These are phyloP conservation scores for Lepidium sativum DNA, from an alignment of 345 rosid species.

Conservation along the genomic window DNA sequence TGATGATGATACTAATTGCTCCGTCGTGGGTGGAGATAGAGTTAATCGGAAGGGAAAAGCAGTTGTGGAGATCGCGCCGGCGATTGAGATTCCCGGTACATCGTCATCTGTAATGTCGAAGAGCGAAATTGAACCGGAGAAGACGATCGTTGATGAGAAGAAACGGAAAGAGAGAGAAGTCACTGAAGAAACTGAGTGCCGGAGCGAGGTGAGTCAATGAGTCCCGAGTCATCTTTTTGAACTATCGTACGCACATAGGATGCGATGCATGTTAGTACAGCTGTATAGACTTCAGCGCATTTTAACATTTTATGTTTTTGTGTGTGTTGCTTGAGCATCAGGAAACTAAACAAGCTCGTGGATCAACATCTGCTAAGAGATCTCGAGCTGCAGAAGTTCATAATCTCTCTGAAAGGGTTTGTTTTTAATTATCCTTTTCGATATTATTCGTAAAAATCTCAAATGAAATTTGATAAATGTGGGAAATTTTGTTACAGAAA, in stretches of 20 bases:
- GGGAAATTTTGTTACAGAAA: constrained; percentile 45
- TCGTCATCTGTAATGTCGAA: constrained; percentile 52
- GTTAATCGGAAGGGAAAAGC: constrained; percentile 11
- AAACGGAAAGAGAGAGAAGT: constrained; percentile 63
- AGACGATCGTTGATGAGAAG: constrained; percentile 34
- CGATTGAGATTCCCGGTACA: constrained; percentile 39
- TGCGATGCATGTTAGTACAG: constrained; percentile 3
- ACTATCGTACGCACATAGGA: constrained; percentile 8
- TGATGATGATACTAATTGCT: not conserved
- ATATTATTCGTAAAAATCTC: constrained; percentile 7
- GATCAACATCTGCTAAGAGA: constrained; percentile 64
- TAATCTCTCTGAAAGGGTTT: constrained; percentile 91
- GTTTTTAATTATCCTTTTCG: not conserved
- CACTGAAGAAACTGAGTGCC: constrained; percentile 40
- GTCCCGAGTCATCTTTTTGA: not conserved
- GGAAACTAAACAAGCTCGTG: constrained; percentile 44
- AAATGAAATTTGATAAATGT: constrained; percentile 26
- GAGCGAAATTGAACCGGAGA: constrained; percentile 38
- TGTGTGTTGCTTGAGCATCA: not conserved
- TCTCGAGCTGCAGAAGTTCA: constrained; percentile 94
- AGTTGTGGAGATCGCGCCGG: not conserved
- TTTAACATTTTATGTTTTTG: not conserved
- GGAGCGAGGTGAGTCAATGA: constrained; percentile 51
- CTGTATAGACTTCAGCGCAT: not conserved
- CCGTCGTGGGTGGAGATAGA: constrained; percentile 19